Base-by-base conservation (phyloP, 257 asterid species). In the Agastache rugosa region DNA sequence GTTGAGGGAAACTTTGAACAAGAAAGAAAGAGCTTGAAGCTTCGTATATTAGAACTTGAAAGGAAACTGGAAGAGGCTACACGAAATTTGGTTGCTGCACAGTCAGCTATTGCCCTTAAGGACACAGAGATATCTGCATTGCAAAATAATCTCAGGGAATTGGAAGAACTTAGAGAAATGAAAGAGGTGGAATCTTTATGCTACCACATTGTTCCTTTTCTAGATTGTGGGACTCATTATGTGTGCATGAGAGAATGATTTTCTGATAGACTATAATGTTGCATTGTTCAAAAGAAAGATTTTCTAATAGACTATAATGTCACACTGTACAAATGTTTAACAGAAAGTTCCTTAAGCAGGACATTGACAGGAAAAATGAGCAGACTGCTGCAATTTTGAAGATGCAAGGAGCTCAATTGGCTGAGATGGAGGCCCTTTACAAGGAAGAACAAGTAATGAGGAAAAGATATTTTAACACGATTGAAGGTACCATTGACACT, bases 111-210 rank as follows among this genome's bases (percentile, higher is more conserved):
- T 63, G 83, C 87, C 66, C 63, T 81, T 20, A 95, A 92, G 83
- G 96, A 91, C 67, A 55, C 67, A 19, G 96, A 92, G 78, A 45
- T 92, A 72, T 74, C 87, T 60, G 65, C 84, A 31, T 60, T 91
- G 83, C 96, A 89, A 80, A 92, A 84, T 83, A 91, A 91, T 75
- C 85, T 95, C 19, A 89, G 82, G 86, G 99, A 92, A 75, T 77
- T 95, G 71, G 99, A 88, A 74, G 98, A 95, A 55, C 87, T 95
- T 59, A 88, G 98, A 85, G 99, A 95, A 85, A 90, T 95, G 96
- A 95, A 92, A 83, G 99, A 95, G 97, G 99, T 95, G 45, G 72
- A 19, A 27, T 56, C 71, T 59, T 68, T 78, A 6, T 45, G 48
- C 37, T 47, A 63, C 65, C 4, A 44, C 17, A 53, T 48, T 27